A percentile compares a stretch with the other conserved stretches of the same genome.
phyloP scores from a whole-genome alignment of 2,329 filamentous ascomycete genomes.

The Sporothrix sp. region DNA sequence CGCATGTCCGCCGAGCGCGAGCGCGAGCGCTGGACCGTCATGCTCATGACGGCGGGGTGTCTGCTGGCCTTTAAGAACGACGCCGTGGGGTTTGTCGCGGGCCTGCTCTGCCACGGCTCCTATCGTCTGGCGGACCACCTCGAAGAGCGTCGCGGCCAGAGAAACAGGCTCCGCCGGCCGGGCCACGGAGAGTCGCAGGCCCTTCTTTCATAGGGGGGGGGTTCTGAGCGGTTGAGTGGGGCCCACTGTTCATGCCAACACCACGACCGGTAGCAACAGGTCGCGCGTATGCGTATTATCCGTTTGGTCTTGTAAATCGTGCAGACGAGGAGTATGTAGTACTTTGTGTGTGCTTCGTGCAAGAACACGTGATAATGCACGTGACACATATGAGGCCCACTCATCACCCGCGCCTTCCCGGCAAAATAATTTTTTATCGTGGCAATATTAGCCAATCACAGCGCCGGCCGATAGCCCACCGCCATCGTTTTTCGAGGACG shows the following conservation, averaged over 20 bases:
- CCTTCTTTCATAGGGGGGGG: slow-evolving; percentile 17
- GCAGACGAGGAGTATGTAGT: too few relatives aligned
- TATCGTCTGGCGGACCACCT: slow-evolving; percentile 40
- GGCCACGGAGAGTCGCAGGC: slow-evolving; percentile 24
- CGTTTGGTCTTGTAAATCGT: too few relatives aligned
- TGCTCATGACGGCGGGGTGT: slow-evolving; percentile 77
- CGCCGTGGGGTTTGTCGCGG: slow-evolving; percentile 74
- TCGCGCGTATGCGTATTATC: too few relatives aligned
- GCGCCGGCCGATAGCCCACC: neutral
- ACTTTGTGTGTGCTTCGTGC: too few relatives aligned
- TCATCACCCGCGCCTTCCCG: neutral
- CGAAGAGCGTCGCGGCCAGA: slow-evolving; percentile 16
- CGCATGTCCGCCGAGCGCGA: slow-evolving; percentile 56
- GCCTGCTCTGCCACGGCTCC: slow-evolving; percentile 67
- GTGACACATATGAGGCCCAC: too few relatives aligned
- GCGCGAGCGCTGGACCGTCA: slow-evolving; percentile 71
- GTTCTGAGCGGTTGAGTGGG: too few relatives aligned
- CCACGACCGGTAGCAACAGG: too few relatives aligned
- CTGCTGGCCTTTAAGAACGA: slow-evolving; percentile 85
- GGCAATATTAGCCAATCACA: slow-evolving; percentile 7
- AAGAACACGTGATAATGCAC: too few relatives aligned
- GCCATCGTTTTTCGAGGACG: neutral
- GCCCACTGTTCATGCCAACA: too few relatives aligned
- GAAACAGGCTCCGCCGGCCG: neutral
- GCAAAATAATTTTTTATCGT: slow-evolving; percentile 4